Base-by-base conservation (phyloP, 139 green algal genomes). In the Astrephomene gubernaculifera region DNA sequence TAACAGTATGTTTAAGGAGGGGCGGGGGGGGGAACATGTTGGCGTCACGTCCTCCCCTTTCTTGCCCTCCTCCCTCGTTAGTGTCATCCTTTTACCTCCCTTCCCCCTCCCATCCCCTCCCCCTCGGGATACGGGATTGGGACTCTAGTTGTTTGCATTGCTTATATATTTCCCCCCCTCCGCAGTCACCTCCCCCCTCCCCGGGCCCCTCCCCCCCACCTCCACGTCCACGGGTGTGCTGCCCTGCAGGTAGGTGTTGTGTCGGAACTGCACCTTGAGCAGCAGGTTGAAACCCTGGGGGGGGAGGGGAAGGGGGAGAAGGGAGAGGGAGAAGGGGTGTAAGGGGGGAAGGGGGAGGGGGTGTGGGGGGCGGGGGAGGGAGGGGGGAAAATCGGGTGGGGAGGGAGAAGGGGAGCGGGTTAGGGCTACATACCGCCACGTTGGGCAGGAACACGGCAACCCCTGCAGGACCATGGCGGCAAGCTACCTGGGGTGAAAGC, bases 271-370 rank as follows among this genome's bases (percentile, higher is more conserved):
- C 12, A 93, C 81, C 68, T 91, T 88, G 22, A 91, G 27, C 36
- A 92, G 71, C 41, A 92, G 43, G 45, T 86, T 87, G 72, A 88
- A 94, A 41, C 87, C 90, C 65, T 90, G 92, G 74, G 86, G 89
- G 69, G 88, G 31, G 44, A 1, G 33, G 39, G 38, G 57, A 14
- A 1, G 0, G 54, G 33, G 53, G 65, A 72, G 17, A 43, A n/a
- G 45, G 44, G 57, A 65, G 57, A 24, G 57, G 57, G 22, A n/a
- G 57, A 24, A 35, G 17, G 63, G 2, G 65, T 33, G 65, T 4
- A 9, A 29, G 7, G 65, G 33, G 65, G 33, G 65, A 29, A 1
- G 65, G 21, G 52, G 49, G 45, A 45, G 72, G 17, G 14, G 52
- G 14, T 39, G 35, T 33, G 72, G 45, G 71, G 64, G 27, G 8